Conservation (phyloP, 208 protist genomes). For the Crithidia fasciculata region DNA sequence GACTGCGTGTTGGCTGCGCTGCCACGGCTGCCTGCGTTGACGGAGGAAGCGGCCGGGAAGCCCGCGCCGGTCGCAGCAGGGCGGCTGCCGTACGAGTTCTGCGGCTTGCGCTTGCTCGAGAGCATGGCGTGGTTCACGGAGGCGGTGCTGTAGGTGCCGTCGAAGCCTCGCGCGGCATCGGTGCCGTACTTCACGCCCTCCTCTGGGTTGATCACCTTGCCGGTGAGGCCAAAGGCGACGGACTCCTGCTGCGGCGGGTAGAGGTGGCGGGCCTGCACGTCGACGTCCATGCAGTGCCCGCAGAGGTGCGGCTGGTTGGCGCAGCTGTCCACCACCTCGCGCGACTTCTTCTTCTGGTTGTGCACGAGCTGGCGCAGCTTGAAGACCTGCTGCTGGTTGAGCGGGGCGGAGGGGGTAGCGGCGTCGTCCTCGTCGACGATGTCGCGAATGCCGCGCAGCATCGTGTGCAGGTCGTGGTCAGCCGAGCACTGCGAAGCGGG, state of each 20-base stretch:
- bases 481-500: conserved; percentile 57
- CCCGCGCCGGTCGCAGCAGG: conserved; percentile 83
- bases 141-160: conserved; percentile 49
- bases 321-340: conserved; percentile 54
- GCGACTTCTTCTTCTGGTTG: conserved; percentile 73
- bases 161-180: conserved; percentile 27
- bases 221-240: conserved; percentile 51
- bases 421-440: conserved; percentile 54
- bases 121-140: conserved; percentile 32
- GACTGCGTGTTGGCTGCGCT: conserved; percentile 14
- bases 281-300: conserved; percentile 73
- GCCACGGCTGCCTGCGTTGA: conserved; percentile 7
- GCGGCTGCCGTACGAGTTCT: conserved; percentile 67
- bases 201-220: conserved; percentile 67
- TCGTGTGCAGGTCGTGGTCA: conserved; percentile 59
- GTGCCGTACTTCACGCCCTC: conserved; percentile 62
- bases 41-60: conserved; percentile 52
- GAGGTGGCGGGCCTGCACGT: conserved; percentile 72
- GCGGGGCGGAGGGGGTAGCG: conserved; percentile 20
- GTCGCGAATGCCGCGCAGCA: conserved; percentile 57
- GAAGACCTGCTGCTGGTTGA: conserved; percentile 54
- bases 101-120: conserved; percentile 31
- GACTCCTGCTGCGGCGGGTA: conserved; percentile 42
- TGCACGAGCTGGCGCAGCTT: conserved; percentile 70
- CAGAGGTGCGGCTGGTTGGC: conserved; percentile 67